Base-by-base conservation (phyloP, 257 asterid genomes). In the Solanum chilense region DNA sequence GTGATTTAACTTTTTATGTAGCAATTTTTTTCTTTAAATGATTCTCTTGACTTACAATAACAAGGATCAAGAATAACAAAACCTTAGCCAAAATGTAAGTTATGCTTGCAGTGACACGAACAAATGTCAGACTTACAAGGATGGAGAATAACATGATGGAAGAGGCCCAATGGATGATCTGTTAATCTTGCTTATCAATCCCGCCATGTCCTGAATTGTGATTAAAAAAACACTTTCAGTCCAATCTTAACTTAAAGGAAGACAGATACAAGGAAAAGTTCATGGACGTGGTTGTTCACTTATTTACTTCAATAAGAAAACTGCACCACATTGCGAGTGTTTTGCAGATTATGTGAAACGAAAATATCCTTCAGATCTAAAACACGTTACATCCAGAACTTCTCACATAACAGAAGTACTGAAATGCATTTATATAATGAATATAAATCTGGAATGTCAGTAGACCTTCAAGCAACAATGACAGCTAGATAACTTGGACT, bases 131-230 rank as follows among this genome's bases (percentile, higher is more conserved):
- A 91, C 99, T 95, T 92, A 97, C 99, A 97, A 88, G 89, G 92
- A 90, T 69, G 98, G 97, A 84, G 99, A 96, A 93, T 97, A 97
- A 91, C 98, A 96, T n/a, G 99, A 90, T 71, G 99, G 99, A 91
- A 97, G 89, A 81, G 99, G 98, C 80, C 99, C 99, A n/a, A 97
- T 96, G 23, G 99, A 97, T 29, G 99, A 96, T 88, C 99, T 90
- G 87, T 97, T 97, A 86, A 97, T 95, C 93, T 97, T 97, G 92
- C 99, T 97, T 90, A 97, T 96, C 76, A 97, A 86, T 86, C 99
- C 99, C 5, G 99, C 99, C 99, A 97, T 97, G 93, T 97, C 99
- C 99, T 97, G 92, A 90, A 93, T 92, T 86, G 90, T 47, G 33
- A 74, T 44, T 73, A 47, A 56, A 18, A 15, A 18, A 23, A 4